A percentile compares a stretch with the other conserved stretches of the same genome.
phyloP scores from a whole-genome alignment of 257 asterid species.

The Solanum etuberosum region DNA sequence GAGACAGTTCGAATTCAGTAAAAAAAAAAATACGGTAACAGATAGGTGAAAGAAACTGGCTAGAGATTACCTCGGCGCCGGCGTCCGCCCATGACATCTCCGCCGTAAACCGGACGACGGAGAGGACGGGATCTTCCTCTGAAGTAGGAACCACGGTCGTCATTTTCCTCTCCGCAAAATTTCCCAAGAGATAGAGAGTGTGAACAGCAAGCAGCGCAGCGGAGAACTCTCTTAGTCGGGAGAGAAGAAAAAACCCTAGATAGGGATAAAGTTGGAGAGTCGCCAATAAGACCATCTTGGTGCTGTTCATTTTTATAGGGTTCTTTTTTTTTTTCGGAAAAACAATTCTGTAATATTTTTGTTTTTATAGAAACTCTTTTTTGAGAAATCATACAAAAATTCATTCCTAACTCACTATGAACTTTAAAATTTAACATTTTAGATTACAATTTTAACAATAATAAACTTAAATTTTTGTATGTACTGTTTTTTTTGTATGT shows the following conservation, averaged over 20 bases:
- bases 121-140: constrained; percentile 78
- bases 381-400: too few species aligned
- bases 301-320: neutral
- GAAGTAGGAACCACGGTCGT: constrained; percentile 86
- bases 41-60: neutral
- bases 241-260: constrained; percentile 11
- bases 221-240: neutral
- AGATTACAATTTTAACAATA: neutral
- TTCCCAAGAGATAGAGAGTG: neutral
- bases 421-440: neutral
- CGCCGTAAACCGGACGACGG: constrained; percentile 76
- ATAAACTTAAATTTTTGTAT: neutral
- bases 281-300: neutral
- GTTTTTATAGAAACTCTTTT: neutral
- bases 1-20: neutral
- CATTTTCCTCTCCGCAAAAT: constrained; percentile 20
- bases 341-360: neutral
- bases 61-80: constrained; percentile 54
- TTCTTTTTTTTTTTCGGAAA: neutral
- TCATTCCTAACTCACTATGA: neutral
- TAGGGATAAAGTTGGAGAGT: neutral
- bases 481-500: neutral
- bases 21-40: neutral
- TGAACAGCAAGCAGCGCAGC: neutral
- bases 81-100: constrained; percentile 89